Conservation (phyloP, 495 filamentous ascomycete species). For the Trichoderma parareesei region DNA sequence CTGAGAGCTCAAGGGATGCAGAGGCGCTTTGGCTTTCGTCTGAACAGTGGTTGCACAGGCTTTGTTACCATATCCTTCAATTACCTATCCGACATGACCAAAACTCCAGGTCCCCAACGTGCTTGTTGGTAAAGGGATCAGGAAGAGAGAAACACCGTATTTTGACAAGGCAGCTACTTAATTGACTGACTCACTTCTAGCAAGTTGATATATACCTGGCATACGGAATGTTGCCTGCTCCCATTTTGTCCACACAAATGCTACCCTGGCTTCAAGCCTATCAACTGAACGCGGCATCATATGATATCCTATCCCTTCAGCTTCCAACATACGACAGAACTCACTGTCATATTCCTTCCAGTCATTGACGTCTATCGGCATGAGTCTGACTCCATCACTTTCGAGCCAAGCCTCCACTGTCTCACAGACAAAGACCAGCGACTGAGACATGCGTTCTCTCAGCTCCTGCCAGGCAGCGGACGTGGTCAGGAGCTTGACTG, state of each 20-base stretch:
- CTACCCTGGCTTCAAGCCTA: constrained; percentile 17
- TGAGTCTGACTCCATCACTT: constrained; percentile 44
- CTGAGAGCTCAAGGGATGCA: too few species aligned
- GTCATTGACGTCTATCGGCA: constrained; percentile 32
- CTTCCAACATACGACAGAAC: constrained; percentile 22
- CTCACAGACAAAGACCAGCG: constrained; percentile 39
- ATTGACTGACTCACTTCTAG: too few species aligned
- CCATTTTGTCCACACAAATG: constrained; percentile 20
- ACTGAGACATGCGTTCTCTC: constrained; percentile 27
- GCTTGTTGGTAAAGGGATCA: too few species aligned
- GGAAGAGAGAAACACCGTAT: too few species aligned
- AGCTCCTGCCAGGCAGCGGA: constrained; percentile 28
- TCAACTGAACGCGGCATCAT: constrained; percentile 19
- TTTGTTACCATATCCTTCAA: too few species aligned
- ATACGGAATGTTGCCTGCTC: background rate
- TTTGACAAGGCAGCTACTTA: too few species aligned
- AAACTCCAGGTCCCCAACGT: too few species aligned
- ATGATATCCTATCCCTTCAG: constrained; percentile 18
- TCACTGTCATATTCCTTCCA: constrained; percentile 30
- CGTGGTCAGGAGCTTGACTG: constrained; percentile 19
- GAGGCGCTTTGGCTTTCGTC: too few species aligned
- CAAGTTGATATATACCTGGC: background rate
- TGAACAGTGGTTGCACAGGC: too few species aligned
- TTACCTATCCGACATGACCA: too few species aligned
- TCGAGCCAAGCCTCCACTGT: constrained; percentile 32